Conservation (phyloP, 768 basidiomycete species). For the Crassisporium funariophilum region DNA sequence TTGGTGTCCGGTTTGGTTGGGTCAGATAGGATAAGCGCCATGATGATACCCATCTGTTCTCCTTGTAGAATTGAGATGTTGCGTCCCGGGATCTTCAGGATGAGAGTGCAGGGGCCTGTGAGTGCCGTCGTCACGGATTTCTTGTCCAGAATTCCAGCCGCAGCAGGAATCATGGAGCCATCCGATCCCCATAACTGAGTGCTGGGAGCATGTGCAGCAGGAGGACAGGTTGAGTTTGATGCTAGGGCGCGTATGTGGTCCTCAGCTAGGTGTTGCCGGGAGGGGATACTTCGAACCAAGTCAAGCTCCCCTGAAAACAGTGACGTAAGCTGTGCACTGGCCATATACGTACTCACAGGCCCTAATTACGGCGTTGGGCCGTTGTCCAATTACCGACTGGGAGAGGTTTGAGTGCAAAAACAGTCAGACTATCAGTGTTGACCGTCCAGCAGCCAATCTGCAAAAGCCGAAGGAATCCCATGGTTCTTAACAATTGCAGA, state of each 20-base stretch:
- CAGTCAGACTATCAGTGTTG: no score
- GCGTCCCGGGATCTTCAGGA: slow-evolving; percentile 13
- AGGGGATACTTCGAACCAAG: no score
- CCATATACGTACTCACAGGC: no score
- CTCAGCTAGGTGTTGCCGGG: slow-evolving; percentile 7
- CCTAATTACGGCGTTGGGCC: no score
- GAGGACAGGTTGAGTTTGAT: not conserved
- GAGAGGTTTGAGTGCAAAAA: no score
- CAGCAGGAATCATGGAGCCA: slow-evolving; percentile 26
- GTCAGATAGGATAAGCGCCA: slow-evolving; percentile 10
- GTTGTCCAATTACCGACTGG: no score
- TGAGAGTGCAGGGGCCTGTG: slow-evolving; percentile 14
- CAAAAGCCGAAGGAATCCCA: no score
- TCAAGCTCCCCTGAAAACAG: no score
- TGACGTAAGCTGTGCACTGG: no score
- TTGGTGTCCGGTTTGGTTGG: not conserved
- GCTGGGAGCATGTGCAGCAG: not conserved
- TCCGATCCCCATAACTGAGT: slow-evolving; percentile 23
- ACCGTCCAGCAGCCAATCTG: no score
- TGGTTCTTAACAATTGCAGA: no score
- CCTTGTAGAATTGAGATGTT: slow-evolving; percentile 24
- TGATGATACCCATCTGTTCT: slow-evolving; percentile 22
- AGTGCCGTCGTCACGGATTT: slow-evolving; percentile 21
- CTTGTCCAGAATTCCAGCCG: slow-evolving; percentile 16
- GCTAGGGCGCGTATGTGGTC: not conserved